These are phyloP conservation scores for Chaetoscypha palmicola DNA, from an alignment of 2,329 filamentous ascomycete species.

Conservation along the genomic window DNA sequence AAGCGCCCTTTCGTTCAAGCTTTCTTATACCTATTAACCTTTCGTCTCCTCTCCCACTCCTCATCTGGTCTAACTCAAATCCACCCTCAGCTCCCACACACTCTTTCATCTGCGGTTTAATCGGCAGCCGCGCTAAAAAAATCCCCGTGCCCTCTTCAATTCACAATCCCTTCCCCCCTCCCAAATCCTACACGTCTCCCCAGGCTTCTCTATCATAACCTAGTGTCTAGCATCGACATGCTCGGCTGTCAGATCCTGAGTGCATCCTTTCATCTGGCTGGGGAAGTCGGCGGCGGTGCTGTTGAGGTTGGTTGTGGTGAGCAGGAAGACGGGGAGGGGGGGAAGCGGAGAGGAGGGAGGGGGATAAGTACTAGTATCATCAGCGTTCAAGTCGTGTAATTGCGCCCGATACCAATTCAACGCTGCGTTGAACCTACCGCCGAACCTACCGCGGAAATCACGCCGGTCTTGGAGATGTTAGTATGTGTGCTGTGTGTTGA, in stretches of 20 bases:
- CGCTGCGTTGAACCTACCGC: constrained; percentile 12
- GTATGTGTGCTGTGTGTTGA: constrained; percentile 8
- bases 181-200: constrained; percentile 13
- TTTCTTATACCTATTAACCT: too few relatives aligned
- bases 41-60: too few relatives aligned
- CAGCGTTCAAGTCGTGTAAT: constrained; percentile 14
- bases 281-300: constrained; percentile 11
- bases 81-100: too few relatives aligned
- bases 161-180: too few relatives aligned
- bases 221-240: constrained; percentile 15
- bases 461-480: constrained; percentile 9
- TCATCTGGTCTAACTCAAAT: too few relatives aligned
- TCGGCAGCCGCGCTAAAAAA: too few relatives aligned
- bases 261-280: constrained; percentile 12
- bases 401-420: constrained; percentile 19
- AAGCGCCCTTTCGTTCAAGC: too few relatives aligned
- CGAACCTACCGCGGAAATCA: constrained; percentile 9
- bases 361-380: constrained; percentile 9
- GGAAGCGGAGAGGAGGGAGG: not conserved
- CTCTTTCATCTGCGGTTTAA: too few relatives aligned
- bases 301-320: constrained; percentile 12
- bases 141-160: too few relatives aligned
- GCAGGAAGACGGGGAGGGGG: constrained; percentile 6
- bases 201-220: constrained; percentile 16
- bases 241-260: constrained; percentile 4